Percentiles rank a stretch among this genome's conserved stretches.
phyloP scores from a whole-genome alignment of 2,329 filamentous ascomycete species.

The Trematosphaeria pertusa region DNA sequence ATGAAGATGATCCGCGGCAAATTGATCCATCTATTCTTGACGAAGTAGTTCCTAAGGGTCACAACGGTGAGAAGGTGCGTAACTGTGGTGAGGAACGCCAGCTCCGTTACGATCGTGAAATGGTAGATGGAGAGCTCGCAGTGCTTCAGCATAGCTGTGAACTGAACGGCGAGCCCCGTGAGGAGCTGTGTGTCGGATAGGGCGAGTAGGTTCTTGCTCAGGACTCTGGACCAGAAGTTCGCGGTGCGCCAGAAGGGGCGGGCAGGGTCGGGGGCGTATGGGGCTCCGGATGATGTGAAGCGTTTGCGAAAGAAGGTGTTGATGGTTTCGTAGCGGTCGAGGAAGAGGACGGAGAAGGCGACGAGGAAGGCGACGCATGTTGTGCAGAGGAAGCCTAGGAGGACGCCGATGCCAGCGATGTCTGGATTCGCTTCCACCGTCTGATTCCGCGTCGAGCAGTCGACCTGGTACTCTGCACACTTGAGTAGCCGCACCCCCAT shows the following conservation, averaged over 20 bases:
- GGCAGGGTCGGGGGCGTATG: constrained; percentile 22
- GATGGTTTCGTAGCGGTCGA: constrained; percentile 32
- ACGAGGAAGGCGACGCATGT: constrained; percentile 39
- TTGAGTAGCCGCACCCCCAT: constrained; percentile 21
- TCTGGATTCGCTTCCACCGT: constrained; percentile 34
- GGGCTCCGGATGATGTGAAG: constrained; percentile 17
- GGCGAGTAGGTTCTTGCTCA: constrained; percentile 41
- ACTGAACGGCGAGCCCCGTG: constrained; percentile 40
- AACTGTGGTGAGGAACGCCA: constrained; percentile 40
- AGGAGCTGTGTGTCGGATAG: constrained; percentile 41
- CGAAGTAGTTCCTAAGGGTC: constrained; percentile 38
- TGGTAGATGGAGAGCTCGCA: constrained; percentile 41
- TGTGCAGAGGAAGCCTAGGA: constrained; percentile 35
- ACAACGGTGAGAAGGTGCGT: constrained; percentile 39
- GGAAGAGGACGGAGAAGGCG: constrained; percentile 36
- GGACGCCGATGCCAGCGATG: constrained; percentile 39
- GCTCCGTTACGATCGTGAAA: constrained; percentile 36
- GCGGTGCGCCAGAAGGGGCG: constrained; percentile 35
- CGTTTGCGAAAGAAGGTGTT: constrained; percentile 22
- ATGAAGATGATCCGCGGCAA: constrained; percentile 42
- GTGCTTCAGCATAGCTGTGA: constrained; percentile 39
- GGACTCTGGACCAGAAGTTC: constrained; percentile 37
- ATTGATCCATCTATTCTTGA: constrained; percentile 41
- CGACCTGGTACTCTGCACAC: constrained; percentile 19
- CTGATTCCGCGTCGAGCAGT: constrained; percentile 21